Evolutionary conservation across 2,329 filamentous ascomycete species (phyloP).

Genomic region (Phialocephala subalpina): DNA sequence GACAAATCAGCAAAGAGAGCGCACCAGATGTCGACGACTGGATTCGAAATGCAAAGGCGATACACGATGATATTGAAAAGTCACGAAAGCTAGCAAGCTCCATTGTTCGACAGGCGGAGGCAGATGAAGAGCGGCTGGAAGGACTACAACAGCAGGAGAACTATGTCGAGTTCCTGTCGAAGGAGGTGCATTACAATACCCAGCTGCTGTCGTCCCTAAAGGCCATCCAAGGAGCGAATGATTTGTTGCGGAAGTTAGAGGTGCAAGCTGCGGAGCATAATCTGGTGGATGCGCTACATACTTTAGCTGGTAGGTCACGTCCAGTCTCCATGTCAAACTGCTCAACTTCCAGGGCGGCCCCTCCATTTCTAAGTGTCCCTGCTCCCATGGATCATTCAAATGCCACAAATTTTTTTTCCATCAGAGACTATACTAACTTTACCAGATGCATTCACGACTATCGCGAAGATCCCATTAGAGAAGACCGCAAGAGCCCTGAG

Average conservation of each 20-base stretch:
- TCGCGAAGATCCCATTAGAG: constrained; percentile 67
- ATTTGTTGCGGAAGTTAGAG: constrained; percentile 69
- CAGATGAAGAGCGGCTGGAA: constrained; percentile 56
- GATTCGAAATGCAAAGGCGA: constrained; percentile 83
- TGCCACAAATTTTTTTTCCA: background rate
- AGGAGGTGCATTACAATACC: constrained; percentile 65
- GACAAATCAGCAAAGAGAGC: constrained; percentile 76
- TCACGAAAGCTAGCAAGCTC: constrained; percentile 82
- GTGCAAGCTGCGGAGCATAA: constrained; percentile 59
- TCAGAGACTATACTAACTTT: constrained; percentile 37
- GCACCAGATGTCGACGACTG: constrained; percentile 84
- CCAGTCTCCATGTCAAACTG: too few relatives aligned
- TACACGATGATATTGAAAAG: constrained; percentile 85
- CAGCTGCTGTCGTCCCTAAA: constrained; percentile 61
- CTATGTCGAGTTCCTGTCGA: constrained; percentile 62
- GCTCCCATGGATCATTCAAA: background rate
- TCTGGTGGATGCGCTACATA: constrained; percentile 62
- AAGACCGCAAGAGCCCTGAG: constrained; percentile 68
- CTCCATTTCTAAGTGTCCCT: too few relatives aligned
- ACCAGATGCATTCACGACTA: constrained; percentile 62
- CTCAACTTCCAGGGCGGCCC: too few relatives aligned
- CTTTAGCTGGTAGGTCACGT: constrained; percentile 60
- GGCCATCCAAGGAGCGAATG: constrained; percentile 63
- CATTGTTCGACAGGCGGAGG: constrained; percentile 81
- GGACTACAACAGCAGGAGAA: constrained; percentile 55